A percentile compares a stretch with the other conserved stretches of the same genome.
phyloP scores from a whole-genome alignment of 768 basidiomycete species.

The Lentinula sp. region DNA sequence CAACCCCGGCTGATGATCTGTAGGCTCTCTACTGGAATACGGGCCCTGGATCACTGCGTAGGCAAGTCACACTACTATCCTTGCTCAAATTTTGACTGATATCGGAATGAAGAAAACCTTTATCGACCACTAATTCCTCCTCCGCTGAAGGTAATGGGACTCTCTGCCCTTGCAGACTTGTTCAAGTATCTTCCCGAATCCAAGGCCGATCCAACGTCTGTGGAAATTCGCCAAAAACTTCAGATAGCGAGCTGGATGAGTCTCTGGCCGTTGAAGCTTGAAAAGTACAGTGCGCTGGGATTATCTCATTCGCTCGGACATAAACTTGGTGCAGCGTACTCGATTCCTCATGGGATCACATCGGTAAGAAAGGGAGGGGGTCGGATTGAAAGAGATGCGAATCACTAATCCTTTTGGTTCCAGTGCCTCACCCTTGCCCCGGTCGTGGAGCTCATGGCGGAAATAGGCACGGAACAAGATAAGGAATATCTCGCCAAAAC shows the following conservation, averaged over 20 bases:
- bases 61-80: constrained; percentile 30
- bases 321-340: constrained; percentile 64
- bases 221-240: constrained; percentile 61
- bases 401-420: not conserved
- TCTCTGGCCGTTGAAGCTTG: constrained; percentile 58
- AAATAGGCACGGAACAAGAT: constrained; percentile 51
- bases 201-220: constrained; percentile 48
- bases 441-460: constrained; percentile 53
- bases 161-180: constrained; percentile 62
- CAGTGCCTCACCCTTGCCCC: constrained; percentile 72
- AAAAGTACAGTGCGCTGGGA: constrained; percentile 62
- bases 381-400: not conserved
- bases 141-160: constrained; percentile 60
- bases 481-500: constrained; percentile 53
- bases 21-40: constrained; percentile 76
- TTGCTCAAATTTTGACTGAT: not conserved
- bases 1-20: constrained; percentile 10
- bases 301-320: constrained; percentile 75
- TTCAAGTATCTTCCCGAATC: constrained; percentile 68
- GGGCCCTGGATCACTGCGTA: constrained; percentile 75
- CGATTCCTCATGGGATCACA: constrained; percentile 79
- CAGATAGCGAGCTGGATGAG: constrained; percentile 81
- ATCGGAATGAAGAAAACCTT: constrained; percentile 43
- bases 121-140: constrained; percentile 51
- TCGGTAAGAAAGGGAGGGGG: constrained; percentile 42